Evolutionary conservation across 768 basidiomycete species (phyloP), one percentile per base, ranked within the genome.

Genomic region (Dacryopinax primogenitus): DNA sequence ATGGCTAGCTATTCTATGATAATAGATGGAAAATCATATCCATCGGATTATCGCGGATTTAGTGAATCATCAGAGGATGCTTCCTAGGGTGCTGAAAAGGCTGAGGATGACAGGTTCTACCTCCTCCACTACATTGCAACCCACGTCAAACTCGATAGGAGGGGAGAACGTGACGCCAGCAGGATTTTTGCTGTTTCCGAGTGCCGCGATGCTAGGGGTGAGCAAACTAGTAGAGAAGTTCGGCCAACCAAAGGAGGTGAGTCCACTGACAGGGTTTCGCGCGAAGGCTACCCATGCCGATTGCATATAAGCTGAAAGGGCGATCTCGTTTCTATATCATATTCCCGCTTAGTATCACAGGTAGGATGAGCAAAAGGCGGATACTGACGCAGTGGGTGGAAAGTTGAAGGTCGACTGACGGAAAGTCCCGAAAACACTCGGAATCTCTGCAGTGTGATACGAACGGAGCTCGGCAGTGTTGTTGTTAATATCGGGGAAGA

Each of bases 201-300:
- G 51, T 30, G 26, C 51, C 15, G 51, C 51, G 18, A 58, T 11
- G 4, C 13, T 32, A 15, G 11, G 4, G 9, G 18, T 3, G 30
- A 58, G 11, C 7, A 30, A 30, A 18, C 2, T 28, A 30, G 4
- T 9, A 13, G 51, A 58, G 45, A 72, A 74, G 34, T 28, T 37
- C 13, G 73, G 72, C 74, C 74, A 74, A 13, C 74, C 74, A 41
- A 67, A 68, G 33, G 69, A 34, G 23, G 65, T 28, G 62, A 78
- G 65, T 1, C 76, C 77, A 13, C 72, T 63, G 3, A 64, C 37
- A 1, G 78, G 77, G 67, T 79, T 71, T 21, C 75, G 73, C 16
- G 78, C 78, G 63, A 80, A 80, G 2, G 75, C 72, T 1, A 78
- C 77, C 78, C 79, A 80, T 0, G 76, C 77, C 4, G 69, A 67